phyloP scores from a whole-genome alignment of 441 rosid species.

The Theobroma grandiflorum region DNA sequence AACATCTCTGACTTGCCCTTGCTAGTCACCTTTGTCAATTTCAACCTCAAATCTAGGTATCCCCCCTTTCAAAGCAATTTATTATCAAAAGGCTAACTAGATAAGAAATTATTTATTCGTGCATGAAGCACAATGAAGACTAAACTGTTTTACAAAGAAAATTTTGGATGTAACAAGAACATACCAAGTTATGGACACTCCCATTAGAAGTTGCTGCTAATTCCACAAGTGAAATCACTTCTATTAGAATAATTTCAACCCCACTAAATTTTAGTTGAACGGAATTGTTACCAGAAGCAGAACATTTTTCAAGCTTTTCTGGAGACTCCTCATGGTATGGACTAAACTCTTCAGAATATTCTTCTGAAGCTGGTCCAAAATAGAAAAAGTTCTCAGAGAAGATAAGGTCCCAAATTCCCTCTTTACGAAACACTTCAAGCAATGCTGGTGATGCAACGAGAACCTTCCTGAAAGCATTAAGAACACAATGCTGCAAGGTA shows the following conservation, averaged over 20 bases:
- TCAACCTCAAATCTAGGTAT: constrained; percentile 17
- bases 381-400: constrained; percentile 85
- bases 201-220: constrained; percentile 71
- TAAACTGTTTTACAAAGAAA: constrained; percentile 16
- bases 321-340: constrained; percentile 33
- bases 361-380: constrained; percentile 53
- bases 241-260: constrained; percentile 62
- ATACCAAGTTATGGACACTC: constrained; percentile 69
- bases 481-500: constrained; percentile 64
- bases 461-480: constrained; percentile 63
- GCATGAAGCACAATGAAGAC: constrained; percentile 19
- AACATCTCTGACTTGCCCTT: neutral
- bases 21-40: constrained; percentile 17
- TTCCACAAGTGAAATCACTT: constrained; percentile 69
- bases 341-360: constrained; percentile 44
- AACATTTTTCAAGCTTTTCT: constrained; percentile 39
- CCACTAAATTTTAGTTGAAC: constrained; percentile 40
- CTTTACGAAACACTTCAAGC: constrained; percentile 68
- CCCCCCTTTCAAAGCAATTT: neutral
- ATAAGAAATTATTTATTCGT: constrained; percentile 14
- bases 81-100: constrained; percentile 21
- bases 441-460: constrained; percentile 60
- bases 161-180: constrained; percentile 28
- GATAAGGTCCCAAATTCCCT: constrained; percentile 82
- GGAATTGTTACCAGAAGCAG: constrained; percentile 33